A percentile compares a stretch with the other conserved stretches of the same genome.
phyloP scores from a whole-genome alignment of 2,329 filamentous ascomycete genomes.

The Fusarium nisikadoi region DNA sequence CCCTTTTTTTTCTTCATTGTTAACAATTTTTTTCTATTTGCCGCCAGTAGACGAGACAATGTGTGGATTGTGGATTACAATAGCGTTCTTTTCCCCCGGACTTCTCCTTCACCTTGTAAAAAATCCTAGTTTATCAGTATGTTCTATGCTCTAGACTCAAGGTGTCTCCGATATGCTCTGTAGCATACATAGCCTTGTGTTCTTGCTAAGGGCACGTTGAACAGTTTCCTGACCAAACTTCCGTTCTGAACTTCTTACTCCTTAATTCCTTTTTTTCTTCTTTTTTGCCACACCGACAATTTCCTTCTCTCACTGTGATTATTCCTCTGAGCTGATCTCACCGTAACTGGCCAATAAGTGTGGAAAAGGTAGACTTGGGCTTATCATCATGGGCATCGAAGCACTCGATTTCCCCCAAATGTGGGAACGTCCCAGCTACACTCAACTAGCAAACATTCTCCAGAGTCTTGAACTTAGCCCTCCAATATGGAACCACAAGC shows the following conservation, averaged over 20 bases:
- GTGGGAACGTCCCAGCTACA: constrained; percentile 77
- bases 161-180: constrained; percentile 27
- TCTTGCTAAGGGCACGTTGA: constrained; percentile 15
- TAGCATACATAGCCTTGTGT: constrained; percentile 15
- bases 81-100: constrained; percentile 14
- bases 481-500: constrained; percentile 70
- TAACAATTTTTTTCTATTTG: constrained; percentile 16
- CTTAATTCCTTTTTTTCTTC: background rate
- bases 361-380: background rate
- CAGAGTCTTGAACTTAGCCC: constrained; percentile 73
- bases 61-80: constrained; percentile 23
- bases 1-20: constrained; percentile 1
- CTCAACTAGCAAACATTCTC: constrained; percentile 73
- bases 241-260: background rate
- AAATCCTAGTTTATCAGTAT: background rate
- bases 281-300: constrained; percentile 24
- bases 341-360: background rate
- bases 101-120: constrained; percentile 14
- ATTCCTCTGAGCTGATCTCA: background rate
- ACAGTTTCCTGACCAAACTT: constrained; percentile 1
- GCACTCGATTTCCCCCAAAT: constrained; percentile 80
- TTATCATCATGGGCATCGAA: constrained; percentile 45
- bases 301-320: background rate
- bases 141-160: constrained; percentile 16
- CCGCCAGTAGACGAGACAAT: constrained; percentile 10